Evolutionary conservation across 306 rosid species (phyloP).

Genomic region (Cicer bijugum): DNA sequence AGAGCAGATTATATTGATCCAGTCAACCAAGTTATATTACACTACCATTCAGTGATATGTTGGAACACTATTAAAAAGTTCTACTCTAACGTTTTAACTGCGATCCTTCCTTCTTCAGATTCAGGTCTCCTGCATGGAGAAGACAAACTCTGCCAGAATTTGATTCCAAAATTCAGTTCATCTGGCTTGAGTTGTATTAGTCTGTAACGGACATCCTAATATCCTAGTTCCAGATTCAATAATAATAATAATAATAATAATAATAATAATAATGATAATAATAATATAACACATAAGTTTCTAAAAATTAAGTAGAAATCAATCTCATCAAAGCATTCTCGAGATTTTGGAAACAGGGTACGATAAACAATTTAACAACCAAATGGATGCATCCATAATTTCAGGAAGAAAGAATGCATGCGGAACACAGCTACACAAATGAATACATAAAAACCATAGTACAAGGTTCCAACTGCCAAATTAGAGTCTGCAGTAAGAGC

Average conservation of each 20-base stretch:
- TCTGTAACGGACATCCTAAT: background rate
- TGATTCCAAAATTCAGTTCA: background rate
- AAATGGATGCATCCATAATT: conserved; percentile 23
- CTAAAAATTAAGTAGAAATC: background rate
- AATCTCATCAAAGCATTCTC: background rate
- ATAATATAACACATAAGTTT: background rate
- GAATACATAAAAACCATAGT: conserved; percentile 8
- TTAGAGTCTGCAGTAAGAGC: conserved; percentile 32
- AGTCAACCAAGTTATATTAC: background rate
- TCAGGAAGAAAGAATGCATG: conserved; percentile 13
- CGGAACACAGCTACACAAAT: conserved; percentile 19
- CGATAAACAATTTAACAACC: conserved; percentile 4
- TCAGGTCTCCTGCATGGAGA: background rate
- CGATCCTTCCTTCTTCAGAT: background rate
- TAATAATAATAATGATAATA: too few species aligned
- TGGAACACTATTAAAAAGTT: background rate
- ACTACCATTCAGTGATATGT: background rate
- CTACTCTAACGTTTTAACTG: background rate
- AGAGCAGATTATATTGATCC: conserved; percentile 12
- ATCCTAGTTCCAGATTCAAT: background rate
- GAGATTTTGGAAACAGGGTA: conserved; percentile 7
- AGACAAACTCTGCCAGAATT: background rate
- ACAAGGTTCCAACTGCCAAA: conserved; percentile 35
- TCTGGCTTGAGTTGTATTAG: background rate
- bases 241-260: background rate